Conservation (phyloP, 1,284 basidiomycete genomes). For the Chiua sp. region DNA sequence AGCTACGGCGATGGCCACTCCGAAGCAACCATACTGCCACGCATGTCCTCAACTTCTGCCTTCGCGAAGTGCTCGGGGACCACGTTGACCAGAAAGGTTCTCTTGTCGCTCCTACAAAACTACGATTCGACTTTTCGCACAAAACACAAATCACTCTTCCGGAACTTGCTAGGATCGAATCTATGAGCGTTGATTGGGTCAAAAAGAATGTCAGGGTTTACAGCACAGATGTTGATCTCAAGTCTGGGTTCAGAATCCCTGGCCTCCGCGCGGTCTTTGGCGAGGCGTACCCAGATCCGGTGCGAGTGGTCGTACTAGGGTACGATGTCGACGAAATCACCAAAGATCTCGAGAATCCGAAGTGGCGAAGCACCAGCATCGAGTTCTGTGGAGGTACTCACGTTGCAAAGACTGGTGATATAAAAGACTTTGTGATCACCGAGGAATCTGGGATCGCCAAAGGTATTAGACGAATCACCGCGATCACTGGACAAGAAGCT, state of each 20-base stretch:
- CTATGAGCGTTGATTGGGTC: conserved; percentile 89
- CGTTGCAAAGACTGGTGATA: conserved; percentile 94
- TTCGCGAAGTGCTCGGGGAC: conserved; percentile 94
- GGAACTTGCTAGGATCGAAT: conserved; percentile 87
- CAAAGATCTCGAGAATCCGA: conserved; percentile 84
- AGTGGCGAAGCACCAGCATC: conserved; percentile 90
- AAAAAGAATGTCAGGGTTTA: conserved; percentile 88
- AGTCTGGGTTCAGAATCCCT: conserved; percentile 85
- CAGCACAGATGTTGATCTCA: conserved; percentile 87
- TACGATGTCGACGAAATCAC: conserved; percentile 88
- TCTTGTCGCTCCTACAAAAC: conserved; percentile 92
- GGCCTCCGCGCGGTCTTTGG: conserved; percentile 97
- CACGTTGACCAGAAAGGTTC: conserved; percentile 99
- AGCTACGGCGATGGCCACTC: conserved; percentile 93
- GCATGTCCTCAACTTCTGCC: conserved; percentile 94
- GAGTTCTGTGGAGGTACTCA: conserved; percentile 99
- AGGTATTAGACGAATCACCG: conserved; percentile 94
- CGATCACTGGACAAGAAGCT: conserved; percentile 95
- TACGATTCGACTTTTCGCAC: conserved; percentile 99
- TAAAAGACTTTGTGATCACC: conserved; percentile 93
- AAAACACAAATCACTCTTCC: conserved; percentile 81
- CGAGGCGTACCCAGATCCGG: conserved; percentile 97
- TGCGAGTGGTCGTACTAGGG: conserved; percentile 92
- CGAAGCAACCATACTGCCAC: conserved; percentile 99
- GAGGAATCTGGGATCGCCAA: conserved; percentile 99